phyloP scores from a whole-genome alignment of 768 basidiomycete genomes.

The Hygrophorus pudorinus region DNA sequence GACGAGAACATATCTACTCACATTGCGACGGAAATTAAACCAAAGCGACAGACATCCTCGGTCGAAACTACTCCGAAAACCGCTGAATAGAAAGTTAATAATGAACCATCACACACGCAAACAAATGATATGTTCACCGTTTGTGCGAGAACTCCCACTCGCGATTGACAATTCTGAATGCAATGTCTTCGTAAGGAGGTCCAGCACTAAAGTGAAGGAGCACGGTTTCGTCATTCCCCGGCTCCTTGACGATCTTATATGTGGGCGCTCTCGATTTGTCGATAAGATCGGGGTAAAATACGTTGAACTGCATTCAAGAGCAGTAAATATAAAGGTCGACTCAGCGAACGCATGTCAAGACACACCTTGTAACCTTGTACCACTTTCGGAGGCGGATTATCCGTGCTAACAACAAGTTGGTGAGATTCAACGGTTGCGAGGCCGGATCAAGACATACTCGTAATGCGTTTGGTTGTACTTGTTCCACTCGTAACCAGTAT shows the following conservation, averaged over 20 bases:
- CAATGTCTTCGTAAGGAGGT: conserved; percentile 97
- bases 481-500: conserved; percentile 99
- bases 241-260: conserved; percentile 90
- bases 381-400: conserved; percentile 98
- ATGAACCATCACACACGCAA: conserved; percentile 2
- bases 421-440: conserved; percentile 6
- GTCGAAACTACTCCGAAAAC: conserved; percentile 96
- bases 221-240: conserved; percentile 92
- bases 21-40: conserved; percentile 94
- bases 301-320: conserved; percentile 59
- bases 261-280: conserved; percentile 96
- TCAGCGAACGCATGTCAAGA: conserved; percentile 2
- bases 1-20: conserved; percentile 30
- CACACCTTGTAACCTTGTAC: conserved; percentile 95
- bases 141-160: conserved; percentile 99
- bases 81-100: conserved; percentile 34
- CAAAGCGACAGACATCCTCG: conserved; percentile 91
- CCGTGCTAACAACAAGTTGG: conserved; percentile 48
- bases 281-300: conserved; percentile 98
- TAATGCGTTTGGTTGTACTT: conserved; percentile 99
- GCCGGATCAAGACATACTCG: conserved; percentile 54
- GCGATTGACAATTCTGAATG: conserved; percentile 93
- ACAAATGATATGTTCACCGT: conserved; percentile 35
- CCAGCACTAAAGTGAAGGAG: conserved; percentile 91
- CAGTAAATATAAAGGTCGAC: conserved; percentile 7